Percentiles rank a stretch among this genome's conserved stretches.
These are phyloP conservation scores for Penicillium antarcticum DNA, from an alignment of 495 filamentous ascomycete species.

Conservation along the genomic window DNA sequence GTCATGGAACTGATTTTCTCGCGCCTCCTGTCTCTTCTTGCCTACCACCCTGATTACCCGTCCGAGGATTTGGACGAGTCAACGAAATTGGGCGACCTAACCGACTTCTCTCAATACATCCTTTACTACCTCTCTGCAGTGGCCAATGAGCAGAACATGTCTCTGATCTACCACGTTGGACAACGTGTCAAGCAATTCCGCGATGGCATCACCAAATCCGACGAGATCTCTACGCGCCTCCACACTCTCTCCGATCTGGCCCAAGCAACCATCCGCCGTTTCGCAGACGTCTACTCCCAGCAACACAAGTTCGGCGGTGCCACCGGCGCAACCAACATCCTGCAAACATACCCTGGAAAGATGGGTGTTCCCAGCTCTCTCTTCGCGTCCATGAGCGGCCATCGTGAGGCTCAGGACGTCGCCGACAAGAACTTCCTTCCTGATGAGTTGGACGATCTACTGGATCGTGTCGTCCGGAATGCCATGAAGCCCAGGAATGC, in stretches of 20 bases:
- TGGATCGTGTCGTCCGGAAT: conserved; percentile 62
- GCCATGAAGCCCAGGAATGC: conserved; percentile 39
- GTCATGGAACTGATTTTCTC: conserved; percentile 83
- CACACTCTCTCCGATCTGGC: conserved; percentile 89
- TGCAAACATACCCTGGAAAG: conserved; percentile 80
- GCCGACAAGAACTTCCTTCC: conserved; percentile 80
- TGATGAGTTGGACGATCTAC: conserved; percentile 71
- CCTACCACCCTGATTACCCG: conserved; percentile 91
- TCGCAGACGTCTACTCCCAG: conserved; percentile 59
- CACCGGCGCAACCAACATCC: conserved; percentile 65
- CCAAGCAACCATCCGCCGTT: conserved; percentile 76
- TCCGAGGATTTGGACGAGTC: conserved; percentile 42
- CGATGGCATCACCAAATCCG: conserved; percentile 64
- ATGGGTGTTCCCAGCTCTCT: conserved; percentile 73
- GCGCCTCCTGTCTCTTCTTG: conserved; percentile 79
- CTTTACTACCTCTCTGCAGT: conserved; percentile 83
- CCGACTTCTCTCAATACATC: conserved; percentile 80
- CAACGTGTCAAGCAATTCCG: conserved; percentile 88
- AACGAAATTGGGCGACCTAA: conserved; percentile 61
- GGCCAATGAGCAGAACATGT: conserved; percentile 80
- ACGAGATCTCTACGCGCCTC: conserved; percentile 54
- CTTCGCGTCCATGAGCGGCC: conserved; percentile 69
- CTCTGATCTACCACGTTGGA: conserved; percentile 85
- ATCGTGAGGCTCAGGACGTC: conserved; percentile 76
- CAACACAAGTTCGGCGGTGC: conserved; percentile 52